phyloP scores from a whole-genome alignment of 225 moss, liverwort and hornwort genomes.

The Marchantia paleacea region DNA sequence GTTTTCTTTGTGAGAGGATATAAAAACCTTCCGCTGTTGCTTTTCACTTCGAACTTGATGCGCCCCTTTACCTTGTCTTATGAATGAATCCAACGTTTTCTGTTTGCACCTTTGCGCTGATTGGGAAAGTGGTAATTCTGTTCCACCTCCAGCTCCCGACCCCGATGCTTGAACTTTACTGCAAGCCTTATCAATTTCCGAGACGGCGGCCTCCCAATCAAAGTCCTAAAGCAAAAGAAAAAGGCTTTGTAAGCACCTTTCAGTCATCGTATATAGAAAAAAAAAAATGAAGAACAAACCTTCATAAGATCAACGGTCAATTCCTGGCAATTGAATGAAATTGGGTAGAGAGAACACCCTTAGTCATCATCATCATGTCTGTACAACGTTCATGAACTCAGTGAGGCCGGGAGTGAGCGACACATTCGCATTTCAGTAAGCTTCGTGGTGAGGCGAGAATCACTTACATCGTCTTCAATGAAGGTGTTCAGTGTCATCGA shows the following conservation, averaged over 20 bases:
- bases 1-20: neutral
- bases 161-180: conserved; percentile 44
- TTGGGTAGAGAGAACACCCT: no score
- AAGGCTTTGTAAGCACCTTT: neutral
- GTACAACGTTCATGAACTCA: no score
- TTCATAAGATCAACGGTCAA: no score
- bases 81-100: conserved; percentile 37
- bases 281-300: neutral
- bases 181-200: conserved; percentile 88
- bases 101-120: conserved; percentile 29
- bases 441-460: neutral
- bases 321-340: no score
- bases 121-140: conserved; percentile 3
- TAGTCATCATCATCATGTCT: no score
- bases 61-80: conserved; percentile 24
- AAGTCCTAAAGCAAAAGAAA: conserved; percentile 51
- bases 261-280: neutral
- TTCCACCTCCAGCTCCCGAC: conserved; percentile 18
- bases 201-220: conserved; percentile 95
- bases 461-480: conserved; percentile 9
- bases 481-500: neutral
- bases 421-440: neutral
- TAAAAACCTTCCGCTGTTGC: neutral
- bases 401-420: neutral
- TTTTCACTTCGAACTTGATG: neutral